phyloP scores from a whole-genome alignment of 1,139 yeast species.

The Scheffersomyces parashehatae region DNA sequence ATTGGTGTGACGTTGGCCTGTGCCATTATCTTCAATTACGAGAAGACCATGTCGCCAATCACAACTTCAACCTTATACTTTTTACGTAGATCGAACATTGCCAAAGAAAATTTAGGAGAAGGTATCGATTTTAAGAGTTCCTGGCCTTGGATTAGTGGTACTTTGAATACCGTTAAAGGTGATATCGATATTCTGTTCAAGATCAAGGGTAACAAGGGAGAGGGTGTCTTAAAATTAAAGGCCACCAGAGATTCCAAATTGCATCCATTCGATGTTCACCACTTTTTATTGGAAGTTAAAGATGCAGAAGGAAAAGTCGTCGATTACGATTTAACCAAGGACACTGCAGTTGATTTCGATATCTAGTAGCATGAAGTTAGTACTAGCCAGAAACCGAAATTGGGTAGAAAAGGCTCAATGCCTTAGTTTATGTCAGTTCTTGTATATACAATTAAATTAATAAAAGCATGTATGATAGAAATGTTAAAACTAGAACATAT shows the following conservation, averaged over 20 bases:
- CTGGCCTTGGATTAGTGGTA: constrained; percentile 90
- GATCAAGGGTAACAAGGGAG: constrained; percentile 61
- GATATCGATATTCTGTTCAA: constrained; percentile 69
- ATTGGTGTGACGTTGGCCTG: constrained; percentile 66
- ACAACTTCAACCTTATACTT: constrained; percentile 86
- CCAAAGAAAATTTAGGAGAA: constrained; percentile 67
- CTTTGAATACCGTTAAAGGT: constrained; percentile 80
- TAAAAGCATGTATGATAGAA: constrained; percentile 5
- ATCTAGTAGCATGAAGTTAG: constrained; percentile 2
- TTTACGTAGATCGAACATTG: constrained; percentile 72
- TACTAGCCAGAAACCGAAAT: background rate
- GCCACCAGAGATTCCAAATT: constrained; percentile 60
- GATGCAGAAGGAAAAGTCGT: constrained; percentile 22
- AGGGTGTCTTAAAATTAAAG: constrained; percentile 54
- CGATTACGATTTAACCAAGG: constrained; percentile 51
- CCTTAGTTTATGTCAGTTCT: constrained; percentile 1
- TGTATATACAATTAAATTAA: background rate
- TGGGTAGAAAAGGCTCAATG: constrained; percentile 1
- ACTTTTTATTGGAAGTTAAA: constrained; percentile 55
- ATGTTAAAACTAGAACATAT: background rate
- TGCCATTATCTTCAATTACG: constrained; percentile 82
- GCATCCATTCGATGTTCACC: constrained; percentile 60
- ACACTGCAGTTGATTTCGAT: constrained; percentile 44
- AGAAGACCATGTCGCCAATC: constrained; percentile 84
- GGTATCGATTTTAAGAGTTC: constrained; percentile 68